phyloP scores from a whole-genome alignment of 169 alveolate genomes.

The Eimeria falciformis region DNA sequence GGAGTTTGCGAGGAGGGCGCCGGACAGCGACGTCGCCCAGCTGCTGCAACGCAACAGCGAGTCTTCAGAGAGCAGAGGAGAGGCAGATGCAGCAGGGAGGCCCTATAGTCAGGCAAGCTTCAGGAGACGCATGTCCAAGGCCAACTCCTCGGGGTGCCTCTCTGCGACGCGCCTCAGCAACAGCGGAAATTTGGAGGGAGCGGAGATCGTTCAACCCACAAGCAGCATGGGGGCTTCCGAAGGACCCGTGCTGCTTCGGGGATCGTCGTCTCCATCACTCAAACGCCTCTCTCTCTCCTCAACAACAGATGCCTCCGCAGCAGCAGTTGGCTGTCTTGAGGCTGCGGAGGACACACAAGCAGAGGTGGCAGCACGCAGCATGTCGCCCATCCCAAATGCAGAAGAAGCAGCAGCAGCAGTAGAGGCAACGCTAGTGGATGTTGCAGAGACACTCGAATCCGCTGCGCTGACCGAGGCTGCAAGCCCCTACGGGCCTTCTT shows the following conservation, averaged over 20 bases:
- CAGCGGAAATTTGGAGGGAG: background rate
- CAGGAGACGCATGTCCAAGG: background rate
- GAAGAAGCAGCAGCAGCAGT: slow-evolving; percentile 26
- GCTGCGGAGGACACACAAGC: background rate
- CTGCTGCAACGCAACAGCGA: slow-evolving; percentile 60
- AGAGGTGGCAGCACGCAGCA: slow-evolving; percentile 10
- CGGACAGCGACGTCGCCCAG: slow-evolving; percentile 76
- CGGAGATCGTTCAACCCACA: background rate
- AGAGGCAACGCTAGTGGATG: background rate
- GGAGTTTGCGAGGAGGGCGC: slow-evolving; percentile 68
- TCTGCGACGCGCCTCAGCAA: background rate
- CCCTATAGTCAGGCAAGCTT: background rate
- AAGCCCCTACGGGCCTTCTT: background rate
- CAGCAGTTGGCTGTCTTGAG: background rate
- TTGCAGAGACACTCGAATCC: background rate
- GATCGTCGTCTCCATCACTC: slow-evolving; percentile 23
- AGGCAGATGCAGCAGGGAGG: background rate
- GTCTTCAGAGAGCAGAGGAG: background rate
- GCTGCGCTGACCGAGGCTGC: background rate
- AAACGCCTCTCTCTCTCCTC: background rate
- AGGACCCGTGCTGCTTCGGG: background rate
- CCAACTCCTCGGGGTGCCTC: background rate
- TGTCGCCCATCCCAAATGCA: background rate
- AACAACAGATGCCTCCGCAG: slow-evolving; percentile 4
- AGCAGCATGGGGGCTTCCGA: background rate